These are phyloP conservation scores for Turritis glabra DNA, from an alignment of 345 rosid species.

Conservation along the genomic window DNA sequence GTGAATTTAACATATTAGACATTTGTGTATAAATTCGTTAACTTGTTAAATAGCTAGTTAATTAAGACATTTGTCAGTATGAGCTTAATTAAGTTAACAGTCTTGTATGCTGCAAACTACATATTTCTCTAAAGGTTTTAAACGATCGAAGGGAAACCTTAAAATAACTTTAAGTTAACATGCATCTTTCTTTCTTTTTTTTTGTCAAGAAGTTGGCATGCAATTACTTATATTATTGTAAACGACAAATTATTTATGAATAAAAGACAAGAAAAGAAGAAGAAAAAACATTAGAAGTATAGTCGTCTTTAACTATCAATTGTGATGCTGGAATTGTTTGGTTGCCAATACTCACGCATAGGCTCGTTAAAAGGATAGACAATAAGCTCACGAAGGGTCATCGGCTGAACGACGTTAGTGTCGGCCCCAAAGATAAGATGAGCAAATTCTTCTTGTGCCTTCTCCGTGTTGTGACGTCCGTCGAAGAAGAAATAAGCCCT, in stretches of 20 bases:
- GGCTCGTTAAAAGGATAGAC: slow-evolving; percentile 14
- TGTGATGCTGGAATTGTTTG: neutral
- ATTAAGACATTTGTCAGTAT: too few species aligned
- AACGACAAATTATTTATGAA: neutral
- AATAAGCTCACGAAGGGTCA: slow-evolving; percentile 34
- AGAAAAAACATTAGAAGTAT: neutral
- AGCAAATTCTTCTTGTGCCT: slow-evolving; percentile 33
- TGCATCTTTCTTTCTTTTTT: too few species aligned
- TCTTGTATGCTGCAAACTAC: too few species aligned
- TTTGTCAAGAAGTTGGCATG: too few species aligned
- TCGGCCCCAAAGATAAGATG: slow-evolving; percentile 33
- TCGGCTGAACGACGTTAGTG: slow-evolving; percentile 22
- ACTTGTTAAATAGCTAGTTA: too few species aligned
- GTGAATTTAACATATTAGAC: too few species aligned
- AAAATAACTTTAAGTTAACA: too few species aligned
- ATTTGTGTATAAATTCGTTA: too few species aligned
- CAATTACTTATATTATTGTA: too few species aligned
- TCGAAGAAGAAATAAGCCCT: slow-evolving; percentile 31
- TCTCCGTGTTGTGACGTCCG: slow-evolving; percentile 36
- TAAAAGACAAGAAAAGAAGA: neutral
- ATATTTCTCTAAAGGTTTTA: too few species aligned
- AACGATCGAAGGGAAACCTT: too few species aligned
- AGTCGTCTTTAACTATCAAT: neutral
- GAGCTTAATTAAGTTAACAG: too few species aligned
- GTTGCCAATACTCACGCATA: slow-evolving; percentile 27